Evolutionary conservation across 352 stramenopile genomes (phyloP).

Genomic region (Phytophthora europaea): DNA sequence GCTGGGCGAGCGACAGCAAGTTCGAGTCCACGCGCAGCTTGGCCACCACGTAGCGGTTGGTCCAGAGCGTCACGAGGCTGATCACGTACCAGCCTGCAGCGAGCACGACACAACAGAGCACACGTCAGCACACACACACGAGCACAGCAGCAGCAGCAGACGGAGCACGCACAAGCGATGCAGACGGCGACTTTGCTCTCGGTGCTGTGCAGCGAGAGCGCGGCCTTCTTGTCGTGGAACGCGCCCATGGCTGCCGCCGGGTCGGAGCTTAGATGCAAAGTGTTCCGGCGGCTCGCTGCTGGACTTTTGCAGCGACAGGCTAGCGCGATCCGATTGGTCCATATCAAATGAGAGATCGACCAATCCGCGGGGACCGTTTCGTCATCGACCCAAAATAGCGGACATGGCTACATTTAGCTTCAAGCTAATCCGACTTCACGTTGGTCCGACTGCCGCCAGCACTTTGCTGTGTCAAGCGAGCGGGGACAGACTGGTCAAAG

Average conservation of each 20-base stretch:
- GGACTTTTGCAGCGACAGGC: constrained; percentile 25
- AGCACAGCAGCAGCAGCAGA: neutral
- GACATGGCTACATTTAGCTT: constrained; percentile 31
- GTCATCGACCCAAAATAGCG: constrained; percentile 19
- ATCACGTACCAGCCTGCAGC: constrained; percentile 79
- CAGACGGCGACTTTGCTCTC: constrained; percentile 75
- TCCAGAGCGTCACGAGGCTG: constrained; percentile 86
- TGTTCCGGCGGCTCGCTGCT: constrained; percentile 25
- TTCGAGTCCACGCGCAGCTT: constrained; percentile 84
- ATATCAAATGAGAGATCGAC: neutral
- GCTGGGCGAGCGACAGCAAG: constrained; percentile 76
- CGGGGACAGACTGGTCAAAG: neutral
- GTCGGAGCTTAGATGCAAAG: constrained; percentile 10
- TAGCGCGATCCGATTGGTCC: constrained; percentile 15
- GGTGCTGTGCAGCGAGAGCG: constrained; percentile 30
- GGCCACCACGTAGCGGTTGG: constrained; percentile 84
- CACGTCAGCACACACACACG: neutral
- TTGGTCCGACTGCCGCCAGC: neutral
- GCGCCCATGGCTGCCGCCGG: constrained; percentile 33
- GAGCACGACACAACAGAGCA: neutral
- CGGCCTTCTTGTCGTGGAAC: constrained; percentile 39
- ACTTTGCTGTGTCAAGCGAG: neutral
- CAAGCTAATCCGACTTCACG: constrained; percentile 4
- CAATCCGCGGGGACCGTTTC: constrained; percentile 21
- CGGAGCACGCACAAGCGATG: constrained; percentile 55